Percentiles rank a stretch among this genome's conserved stretches.
Evolutionary conservation across 2,329 filamentous ascomycete species (phyloP).

Genomic region (Ophiocordyceps camponoti-floridani): DNA sequence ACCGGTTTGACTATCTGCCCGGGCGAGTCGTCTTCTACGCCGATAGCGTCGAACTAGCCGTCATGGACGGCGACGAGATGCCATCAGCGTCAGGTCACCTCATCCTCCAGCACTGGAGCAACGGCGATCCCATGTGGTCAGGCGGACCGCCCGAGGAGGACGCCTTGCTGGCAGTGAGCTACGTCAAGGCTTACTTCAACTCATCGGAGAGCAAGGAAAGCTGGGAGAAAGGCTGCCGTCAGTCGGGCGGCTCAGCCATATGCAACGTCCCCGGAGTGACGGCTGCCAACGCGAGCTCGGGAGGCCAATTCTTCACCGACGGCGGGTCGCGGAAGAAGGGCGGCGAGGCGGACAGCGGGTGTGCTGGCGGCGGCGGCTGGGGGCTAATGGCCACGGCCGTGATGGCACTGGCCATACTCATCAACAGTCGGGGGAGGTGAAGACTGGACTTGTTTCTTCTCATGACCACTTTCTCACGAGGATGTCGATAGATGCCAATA

Average conservation of each 20-base stretch:
- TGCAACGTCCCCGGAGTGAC: slow-evolving; percentile 9
- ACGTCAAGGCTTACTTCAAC: slow-evolving; percentile 70
- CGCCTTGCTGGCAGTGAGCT: slow-evolving; percentile 44
- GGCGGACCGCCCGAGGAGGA: slow-evolving; percentile 48
- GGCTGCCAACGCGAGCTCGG: slow-evolving; percentile 7
- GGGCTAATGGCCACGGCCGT: not conserved
- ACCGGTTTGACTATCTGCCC: slow-evolving; percentile 58
- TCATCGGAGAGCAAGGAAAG: slow-evolving; percentile 25
- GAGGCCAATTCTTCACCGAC: slow-evolving; percentile 6
- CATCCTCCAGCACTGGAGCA: slow-evolving; percentile 62
- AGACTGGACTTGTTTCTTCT: no score
- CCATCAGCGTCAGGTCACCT: slow-evolving; percentile 46
- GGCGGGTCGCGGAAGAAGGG: not conserved
- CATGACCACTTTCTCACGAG: no score
- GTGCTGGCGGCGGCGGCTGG: not conserved
- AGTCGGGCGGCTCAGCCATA: slow-evolving; percentile 3
- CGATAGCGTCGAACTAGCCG: slow-evolving; percentile 38
- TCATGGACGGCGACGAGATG: slow-evolving; percentile 36
- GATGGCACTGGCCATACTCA: not conserved
- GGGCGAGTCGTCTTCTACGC: slow-evolving; percentile 49
- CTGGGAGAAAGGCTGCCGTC: slow-evolving; percentile 2
- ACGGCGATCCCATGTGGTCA: slow-evolving; percentile 55
- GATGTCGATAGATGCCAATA: not conserved
- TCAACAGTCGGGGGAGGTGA: no score
- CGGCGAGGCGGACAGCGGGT: not conserved